phyloP scores from a whole-genome alignment of 202 grass and related monocot genomes.

The Sporobolus alterniflorus region DNA sequence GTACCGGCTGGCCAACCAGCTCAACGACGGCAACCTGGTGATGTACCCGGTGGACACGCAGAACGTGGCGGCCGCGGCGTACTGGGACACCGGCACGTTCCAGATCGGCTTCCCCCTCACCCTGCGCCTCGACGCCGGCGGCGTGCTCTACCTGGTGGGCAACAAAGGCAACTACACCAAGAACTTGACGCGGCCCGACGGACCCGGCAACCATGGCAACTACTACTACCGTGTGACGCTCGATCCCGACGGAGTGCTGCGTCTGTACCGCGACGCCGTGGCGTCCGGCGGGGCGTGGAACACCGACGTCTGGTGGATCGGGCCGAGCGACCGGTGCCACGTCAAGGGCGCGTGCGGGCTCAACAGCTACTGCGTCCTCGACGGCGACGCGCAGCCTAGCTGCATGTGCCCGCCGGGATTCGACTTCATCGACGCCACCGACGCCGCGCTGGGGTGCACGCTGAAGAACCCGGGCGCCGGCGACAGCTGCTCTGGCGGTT shows the following conservation, averaged over 20 bases:
- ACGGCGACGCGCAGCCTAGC: background rate
- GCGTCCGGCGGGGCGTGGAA: background rate
- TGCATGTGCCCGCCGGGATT: slow-evolving; percentile 51
- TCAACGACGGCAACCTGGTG: slow-evolving; percentile 43
- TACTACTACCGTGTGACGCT: slow-evolving; percentile 27
- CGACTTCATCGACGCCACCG: slow-evolving; percentile 18
- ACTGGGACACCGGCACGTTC: slow-evolving; percentile 42
- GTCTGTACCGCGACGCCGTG: slow-evolving; percentile 39
- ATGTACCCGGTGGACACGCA: slow-evolving; percentile 43
- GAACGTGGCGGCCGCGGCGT: slow-evolving; percentile 18
- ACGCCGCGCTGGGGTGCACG: slow-evolving; percentile 21
- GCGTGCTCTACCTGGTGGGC: slow-evolving; percentile 32
- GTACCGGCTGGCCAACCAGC: slow-evolving; percentile 52
- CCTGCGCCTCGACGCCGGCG: slow-evolving; percentile 23
- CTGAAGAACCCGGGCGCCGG: background rate
- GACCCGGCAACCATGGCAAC: no score
- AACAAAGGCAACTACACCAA: slow-evolving; percentile 32
- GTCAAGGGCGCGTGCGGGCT: slow-evolving; percentile 44
- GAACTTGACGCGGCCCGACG: slow-evolving; percentile 25
- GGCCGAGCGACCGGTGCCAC: slow-evolving; percentile 7
- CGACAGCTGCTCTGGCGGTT: background rate
- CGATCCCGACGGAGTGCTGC: slow-evolving; percentile 41
- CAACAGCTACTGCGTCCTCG: slow-evolving; percentile 46
- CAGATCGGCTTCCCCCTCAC: slow-evolving; percentile 34
- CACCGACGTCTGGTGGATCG: slow-evolving; percentile 15